A percentile compares a stretch with the other conserved stretches of the same genome.
These are phyloP conservation scores for Irpex rosettiformis DNA, from an alignment of 1,284 basidiomycete species.

Conservation along the genomic window DNA sequence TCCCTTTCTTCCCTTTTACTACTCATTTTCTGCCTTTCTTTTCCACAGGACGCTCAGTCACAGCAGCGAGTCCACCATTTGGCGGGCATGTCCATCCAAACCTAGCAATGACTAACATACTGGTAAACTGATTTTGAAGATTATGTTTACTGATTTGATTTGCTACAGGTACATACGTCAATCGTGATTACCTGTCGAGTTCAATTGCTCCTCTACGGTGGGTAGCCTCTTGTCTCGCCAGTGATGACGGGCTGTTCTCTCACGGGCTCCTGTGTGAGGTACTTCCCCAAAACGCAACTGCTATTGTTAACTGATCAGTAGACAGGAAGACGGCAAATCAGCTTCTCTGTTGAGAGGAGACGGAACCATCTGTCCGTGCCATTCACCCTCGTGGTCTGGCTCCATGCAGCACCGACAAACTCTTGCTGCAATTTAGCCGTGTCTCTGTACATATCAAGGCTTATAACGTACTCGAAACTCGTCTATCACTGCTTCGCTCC, in stretches of 20 bases:
- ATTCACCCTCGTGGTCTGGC: background rate
- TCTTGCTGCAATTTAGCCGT: background rate
- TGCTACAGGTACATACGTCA: background rate
- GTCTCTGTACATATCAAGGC: background rate
- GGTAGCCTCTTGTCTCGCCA: background rate
- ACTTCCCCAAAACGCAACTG: slow-evolving; percentile 4
- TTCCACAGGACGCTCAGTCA: background rate
- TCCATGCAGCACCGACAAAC: background rate
- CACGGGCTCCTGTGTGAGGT: slow-evolving; percentile 1
- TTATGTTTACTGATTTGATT: background rate
- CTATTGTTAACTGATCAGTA: slow-evolving; percentile 9
- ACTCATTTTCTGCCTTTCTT: background rate
- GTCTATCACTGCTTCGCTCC: background rate
- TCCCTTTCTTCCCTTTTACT: no score
- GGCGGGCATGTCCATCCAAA: background rate
- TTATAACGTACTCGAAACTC: slow-evolving; percentile 1
- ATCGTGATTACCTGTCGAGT: background rate
- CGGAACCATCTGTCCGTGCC: slow-evolving; percentile 1
- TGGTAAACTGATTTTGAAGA: background rate
- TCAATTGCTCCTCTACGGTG: slow-evolving; percentile 1
- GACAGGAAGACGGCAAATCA: slow-evolving; percentile 2
- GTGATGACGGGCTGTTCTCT: background rate
- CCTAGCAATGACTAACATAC: background rate
- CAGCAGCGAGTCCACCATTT: background rate
- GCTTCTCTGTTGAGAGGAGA: slow-evolving; percentile 1